Conservation (phyloP, 306 rosid genomes). For the Pyrus pyrifolia region DNA sequence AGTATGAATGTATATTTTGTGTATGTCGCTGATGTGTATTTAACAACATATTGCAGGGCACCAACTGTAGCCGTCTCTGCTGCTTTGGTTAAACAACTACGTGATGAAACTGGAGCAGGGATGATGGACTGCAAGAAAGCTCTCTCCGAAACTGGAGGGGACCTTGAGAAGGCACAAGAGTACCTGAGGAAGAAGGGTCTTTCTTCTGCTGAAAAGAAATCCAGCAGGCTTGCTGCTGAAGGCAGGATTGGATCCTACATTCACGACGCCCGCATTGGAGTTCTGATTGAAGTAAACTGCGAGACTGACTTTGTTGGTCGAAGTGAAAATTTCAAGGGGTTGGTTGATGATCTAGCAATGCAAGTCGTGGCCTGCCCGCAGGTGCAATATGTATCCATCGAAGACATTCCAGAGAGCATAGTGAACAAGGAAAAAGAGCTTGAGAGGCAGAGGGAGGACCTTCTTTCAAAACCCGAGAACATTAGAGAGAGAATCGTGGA, state of each 20-base stretch:
- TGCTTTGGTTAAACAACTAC: slow-evolving; percentile 70
- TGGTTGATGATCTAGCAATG: slow-evolving; percentile 94
- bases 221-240: slow-evolving; percentile 90
- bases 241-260: slow-evolving; percentile 94
- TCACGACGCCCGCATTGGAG: slow-evolving; percentile 91
- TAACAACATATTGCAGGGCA: slow-evolving; percentile 44
- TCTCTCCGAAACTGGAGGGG: slow-evolving; percentile 90
- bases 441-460: slow-evolving; percentile 94
- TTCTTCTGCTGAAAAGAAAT: slow-evolving; percentile 85
- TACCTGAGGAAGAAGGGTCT: slow-evolving; percentile 96
- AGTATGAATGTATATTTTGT: neutral
- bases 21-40: neutral
- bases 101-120: slow-evolving; percentile 98
- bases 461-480: slow-evolving; percentile 77
- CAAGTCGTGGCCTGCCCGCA: slow-evolving; percentile 86
- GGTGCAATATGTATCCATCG: slow-evolving; percentile 70
- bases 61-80: slow-evolving; percentile 63
- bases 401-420: slow-evolving; percentile 64
- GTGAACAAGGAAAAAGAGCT: slow-evolving; percentile 63
- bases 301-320: slow-evolving; percentile 96
- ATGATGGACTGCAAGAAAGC: slow-evolving; percentile 99
- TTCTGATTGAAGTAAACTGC: slow-evolving; percentile 87
- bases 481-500: slow-evolving; percentile 90
- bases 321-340: slow-evolving; percentile 76
- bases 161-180: slow-evolving; percentile 91